Base-by-base conservation (phyloP, 192 early-diverging fungal genomes). In the Backusella luteola region DNA sequence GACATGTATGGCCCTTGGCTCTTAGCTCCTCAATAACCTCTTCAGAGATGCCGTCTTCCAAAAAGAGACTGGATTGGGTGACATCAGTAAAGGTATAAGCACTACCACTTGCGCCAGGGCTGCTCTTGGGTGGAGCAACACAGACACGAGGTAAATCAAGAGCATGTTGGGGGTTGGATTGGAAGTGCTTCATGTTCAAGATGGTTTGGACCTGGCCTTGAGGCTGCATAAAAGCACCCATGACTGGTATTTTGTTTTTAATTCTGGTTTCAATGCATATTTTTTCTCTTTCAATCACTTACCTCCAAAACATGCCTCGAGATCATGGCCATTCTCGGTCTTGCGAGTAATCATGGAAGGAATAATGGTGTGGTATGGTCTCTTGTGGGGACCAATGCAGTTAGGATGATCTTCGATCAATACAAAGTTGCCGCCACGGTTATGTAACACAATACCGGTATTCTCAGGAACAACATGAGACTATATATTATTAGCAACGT, bases 321-420 rank as follows among this genome's bases (percentile, higher is more conserved):
- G 78, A 29, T 84, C 78, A 42, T 80, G 79, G 32, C 75, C 75
- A 53, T 80, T 76, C 29, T 49, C 77, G 26, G 34, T 63, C 29
- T 81, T 74, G 26, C 70, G 67, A 4, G 90, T 92, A 23, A 88
- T 86, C 86, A 93, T 89, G 21, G 89, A 89, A 3, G 90, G 91
- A 49, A 95, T 92, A 66, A 95, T 94, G 7, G 94, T 95, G 84
- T 95, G 94, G 76, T 91, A 94, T 0, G 94, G 92, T 11, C 94
- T 84, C 80, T 95, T 95, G 6, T 69, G 41, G 4, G 91, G 90
- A 66, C 73, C 91, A 46, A 95, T 81, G 41, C 86, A 80, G 77
- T 95, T 95, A 6, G 91, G 85, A 78, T 90, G 87, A 6, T 42
- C 73, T 52, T 86, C 84, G 34, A 90, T 85, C 52, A 93, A 71